A percentile compares a stretch with the other conserved stretches of the same genome.
Conservation (phyloP, 2,329 filamentous ascomycete genomes). For the Aspergillus sp. region DNA sequence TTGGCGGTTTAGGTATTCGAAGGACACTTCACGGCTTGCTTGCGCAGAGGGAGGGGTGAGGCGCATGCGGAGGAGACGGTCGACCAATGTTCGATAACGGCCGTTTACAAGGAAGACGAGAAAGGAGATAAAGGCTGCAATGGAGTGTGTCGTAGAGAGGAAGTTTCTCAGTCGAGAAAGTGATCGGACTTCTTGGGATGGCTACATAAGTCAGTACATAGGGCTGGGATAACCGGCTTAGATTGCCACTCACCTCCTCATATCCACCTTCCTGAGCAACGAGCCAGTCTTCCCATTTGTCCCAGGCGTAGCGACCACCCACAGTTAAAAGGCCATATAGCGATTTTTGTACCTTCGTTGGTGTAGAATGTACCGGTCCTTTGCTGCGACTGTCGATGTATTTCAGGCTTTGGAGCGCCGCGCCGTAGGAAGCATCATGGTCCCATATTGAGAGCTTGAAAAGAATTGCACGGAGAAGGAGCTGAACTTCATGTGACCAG, state of each 20-base stretch:
- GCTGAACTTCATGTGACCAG: constrained; percentile 82
- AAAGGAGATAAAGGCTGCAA: constrained; percentile 83
- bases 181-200: constrained; percentile 55
- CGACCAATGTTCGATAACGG: constrained; percentile 85
- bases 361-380: constrained; percentile 67
- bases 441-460: constrained; percentile 98
- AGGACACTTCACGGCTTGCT: constrained; percentile 88
- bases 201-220: constrained; percentile 36
- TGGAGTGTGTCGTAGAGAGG: constrained; percentile 74
- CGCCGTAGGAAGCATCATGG: constrained; percentile 92
- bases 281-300: constrained; percentile 87
- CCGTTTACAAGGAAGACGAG: constrained; percentile 90
- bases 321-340: constrained; percentile 85
- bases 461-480: constrained; percentile 75
- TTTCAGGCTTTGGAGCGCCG: constrained; percentile 85
- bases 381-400: constrained; percentile 80
- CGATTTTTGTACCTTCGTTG: constrained; percentile 80
- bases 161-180: constrained; percentile 72
- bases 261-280: constrained; percentile 77
- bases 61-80: constrained; percentile 81
- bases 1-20: constrained; percentile 96
- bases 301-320: constrained; percentile 86
- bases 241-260: constrained; percentile 52
- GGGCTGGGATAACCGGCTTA: background rate
- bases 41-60: constrained; percentile 84